Evolutionary conservation across 352 stramenopile species (phyloP).

Genomic region (Saprolegnia parasitica): DNA sequence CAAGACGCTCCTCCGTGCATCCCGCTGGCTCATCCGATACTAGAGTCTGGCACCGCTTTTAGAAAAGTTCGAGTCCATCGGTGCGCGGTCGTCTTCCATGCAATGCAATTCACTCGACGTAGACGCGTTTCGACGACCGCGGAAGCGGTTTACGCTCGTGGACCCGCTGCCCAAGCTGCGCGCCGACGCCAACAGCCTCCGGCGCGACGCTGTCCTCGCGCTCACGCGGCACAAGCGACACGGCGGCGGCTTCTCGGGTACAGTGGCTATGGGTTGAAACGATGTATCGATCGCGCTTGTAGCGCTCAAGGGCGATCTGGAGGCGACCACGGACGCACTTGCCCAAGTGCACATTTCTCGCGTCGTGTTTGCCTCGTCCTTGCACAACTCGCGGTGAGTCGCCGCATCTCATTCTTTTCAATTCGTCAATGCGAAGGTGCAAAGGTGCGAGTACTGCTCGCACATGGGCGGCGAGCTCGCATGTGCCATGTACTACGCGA

Average conservation of each 20-base stretch:
- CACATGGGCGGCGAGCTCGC: constrained; percentile 55
- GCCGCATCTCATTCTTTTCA: not conserved
- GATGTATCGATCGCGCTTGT: not conserved
- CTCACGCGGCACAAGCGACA: not conserved
- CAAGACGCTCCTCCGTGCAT: not conserved
- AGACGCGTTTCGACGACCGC: constrained; percentile 27
- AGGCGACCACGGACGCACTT: not conserved
- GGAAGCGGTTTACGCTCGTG: constrained; percentile 8
- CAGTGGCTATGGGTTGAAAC: not conserved
- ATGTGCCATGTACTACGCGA: constrained; percentile 42
- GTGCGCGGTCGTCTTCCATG: not conserved
- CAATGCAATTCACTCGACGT: not conserved
- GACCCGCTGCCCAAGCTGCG: constrained; percentile 16
- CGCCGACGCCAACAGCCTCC: not conserved
- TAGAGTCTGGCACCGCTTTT: constrained; percentile 17
- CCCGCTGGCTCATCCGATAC: not conserved
- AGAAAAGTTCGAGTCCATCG: constrained; percentile 15
- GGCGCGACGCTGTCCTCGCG: constrained; percentile 15
- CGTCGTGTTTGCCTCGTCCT: not conserved
- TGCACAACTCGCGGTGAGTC: constrained; percentile 22
- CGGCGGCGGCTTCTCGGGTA: not conserved
- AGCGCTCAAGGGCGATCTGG: constrained; percentile 5
- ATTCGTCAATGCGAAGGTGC: not conserved
- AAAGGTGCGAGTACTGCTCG: constrained; percentile 59
- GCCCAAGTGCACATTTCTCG: not conserved